Evolutionary conservation across 2,329 filamentous ascomycete species (phyloP).

Genomic region (Exophiala calicioides): DNA sequence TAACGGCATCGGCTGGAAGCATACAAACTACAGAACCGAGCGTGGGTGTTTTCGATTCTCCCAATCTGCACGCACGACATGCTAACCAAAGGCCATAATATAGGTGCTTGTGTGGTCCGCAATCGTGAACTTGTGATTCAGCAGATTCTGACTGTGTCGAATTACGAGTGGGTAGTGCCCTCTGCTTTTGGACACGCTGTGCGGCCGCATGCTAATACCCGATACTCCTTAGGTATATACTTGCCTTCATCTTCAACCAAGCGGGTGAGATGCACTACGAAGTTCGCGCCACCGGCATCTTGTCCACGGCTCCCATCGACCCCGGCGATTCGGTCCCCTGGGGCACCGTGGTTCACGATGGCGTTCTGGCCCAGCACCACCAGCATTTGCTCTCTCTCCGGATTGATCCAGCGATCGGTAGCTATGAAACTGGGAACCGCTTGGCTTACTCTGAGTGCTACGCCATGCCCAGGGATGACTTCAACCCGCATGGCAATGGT

Average conservation of each 20-base stretch:
- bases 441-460: too few relatives aligned
- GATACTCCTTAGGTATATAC: too few relatives aligned
- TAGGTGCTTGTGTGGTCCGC: slow-evolving; percentile 63
- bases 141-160: slow-evolving; percentile 68
- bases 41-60: too few relatives aligned
- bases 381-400: slow-evolving; percentile 74
- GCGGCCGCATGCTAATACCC: too few relatives aligned
- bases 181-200: too few relatives aligned
- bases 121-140: slow-evolving; percentile 67
- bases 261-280: slow-evolving; percentile 67
- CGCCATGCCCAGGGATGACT: too few relatives aligned
- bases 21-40: slow-evolving; percentile 68
- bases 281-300: slow-evolving; percentile 67
- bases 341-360: slow-evolving; percentile 68
- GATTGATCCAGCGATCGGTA: slow-evolving; percentile 58
- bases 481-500: too few relatives aligned
- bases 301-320: slow-evolving; percentile 67
- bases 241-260: slow-evolving; percentile 71
- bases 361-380: slow-evolving; percentile 68
- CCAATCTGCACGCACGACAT: too few relatives aligned
- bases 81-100: too few relatives aligned
- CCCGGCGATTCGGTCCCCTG: slow-evolving; percentile 65
- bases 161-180: too few relatives aligned
- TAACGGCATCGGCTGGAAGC: slow-evolving; percentile 68
- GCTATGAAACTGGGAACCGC: too few relatives aligned